phyloP scores from a whole-genome alignment of 2,329 filamentous ascomycete species.

The Cercospora sp. region DNA sequence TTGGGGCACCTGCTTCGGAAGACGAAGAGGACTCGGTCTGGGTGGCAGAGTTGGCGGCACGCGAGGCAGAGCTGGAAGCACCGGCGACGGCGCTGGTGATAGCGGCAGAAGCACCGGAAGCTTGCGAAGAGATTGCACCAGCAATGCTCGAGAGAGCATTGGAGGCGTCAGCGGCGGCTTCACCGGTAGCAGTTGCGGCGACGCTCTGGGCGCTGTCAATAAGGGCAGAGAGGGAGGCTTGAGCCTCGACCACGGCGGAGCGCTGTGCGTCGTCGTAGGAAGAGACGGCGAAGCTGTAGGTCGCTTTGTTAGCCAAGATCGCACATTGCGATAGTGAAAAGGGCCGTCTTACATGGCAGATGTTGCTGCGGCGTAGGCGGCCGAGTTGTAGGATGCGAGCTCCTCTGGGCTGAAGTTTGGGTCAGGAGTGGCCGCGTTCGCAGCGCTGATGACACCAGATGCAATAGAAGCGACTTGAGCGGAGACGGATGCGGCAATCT shows the following conservation, averaged over 20 bases:
- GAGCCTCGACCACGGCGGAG: constrained; percentile 18
- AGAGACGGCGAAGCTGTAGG: constrained; percentile 13
- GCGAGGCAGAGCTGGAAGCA: not conserved
- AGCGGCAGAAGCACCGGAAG: constrained; percentile 3
- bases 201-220: constrained; percentile 5
- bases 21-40: constrained; percentile 9
- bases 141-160: not conserved
- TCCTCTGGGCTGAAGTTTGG: constrained; percentile 17
- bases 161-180: constrained; percentile 18
- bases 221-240: constrained; percentile 14
- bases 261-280: constrained; percentile 21
- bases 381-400: constrained; percentile 24
- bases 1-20: constrained; percentile 18
- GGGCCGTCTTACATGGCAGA: constrained; percentile 17
- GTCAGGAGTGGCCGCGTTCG: constrained; percentile 17
- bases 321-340: not conserved
- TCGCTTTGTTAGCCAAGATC: constrained; percentile 3
- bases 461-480: constrained; percentile 17
- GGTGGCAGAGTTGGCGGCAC: constrained; percentile 11
- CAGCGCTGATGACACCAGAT: constrained; percentile 13
- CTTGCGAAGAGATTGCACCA: not conserved
- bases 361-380: constrained; percentile 17
- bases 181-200: not conserved
- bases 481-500: constrained; percentile 19
- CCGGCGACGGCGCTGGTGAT: constrained; percentile 1